Evolutionary conservation across 169 alveolate species (phyloP).

Genomic region (Eimeria sp.): DNA sequence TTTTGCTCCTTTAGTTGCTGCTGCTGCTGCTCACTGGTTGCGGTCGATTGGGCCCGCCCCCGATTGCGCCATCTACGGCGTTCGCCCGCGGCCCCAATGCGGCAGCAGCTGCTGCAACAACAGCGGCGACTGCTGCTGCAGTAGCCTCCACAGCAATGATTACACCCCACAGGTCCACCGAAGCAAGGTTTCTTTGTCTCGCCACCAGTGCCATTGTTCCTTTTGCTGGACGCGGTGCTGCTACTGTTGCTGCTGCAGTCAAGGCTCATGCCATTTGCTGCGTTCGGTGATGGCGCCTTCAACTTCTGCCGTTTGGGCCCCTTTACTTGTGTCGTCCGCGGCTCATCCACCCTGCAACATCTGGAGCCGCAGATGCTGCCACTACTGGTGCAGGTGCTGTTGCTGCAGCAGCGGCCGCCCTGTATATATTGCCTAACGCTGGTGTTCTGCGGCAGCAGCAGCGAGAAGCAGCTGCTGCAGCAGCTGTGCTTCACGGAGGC

Average conservation of each 20-base stretch:
- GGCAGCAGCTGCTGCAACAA: conserved; percentile 7
- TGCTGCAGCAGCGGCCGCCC: conserved; percentile 32
- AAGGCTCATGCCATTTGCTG: neutral
- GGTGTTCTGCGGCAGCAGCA: conserved; percentile 58
- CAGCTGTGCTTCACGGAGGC: conserved; percentile 71
- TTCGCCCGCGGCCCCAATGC: neutral
- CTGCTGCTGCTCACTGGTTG: conserved; percentile 5
- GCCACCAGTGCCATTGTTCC: neutral
- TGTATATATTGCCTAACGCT: conserved; percentile 33
- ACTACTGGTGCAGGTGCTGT: neutral
- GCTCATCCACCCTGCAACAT: neutral
- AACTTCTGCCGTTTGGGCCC: conserved; percentile 10
- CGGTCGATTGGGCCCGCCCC: conserved; percentile 1
- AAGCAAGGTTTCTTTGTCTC: neutral
- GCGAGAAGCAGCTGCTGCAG: conserved; percentile 52
- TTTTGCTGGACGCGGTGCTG: neutral
- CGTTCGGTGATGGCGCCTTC: neutral
- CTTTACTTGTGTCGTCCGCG: neutral
- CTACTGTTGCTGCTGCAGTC: conserved; percentile 11
- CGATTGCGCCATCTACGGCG: conserved; percentile 28
- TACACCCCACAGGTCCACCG: neutral
- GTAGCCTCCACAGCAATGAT: neutral
- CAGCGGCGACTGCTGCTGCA: conserved; percentile 15
- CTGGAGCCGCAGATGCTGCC: neutral
- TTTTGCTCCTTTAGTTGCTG: conserved; percentile 13